Conservation (phyloP, 805 yeast species). For the Sugiyamaella qingdaonensis region DNA sequence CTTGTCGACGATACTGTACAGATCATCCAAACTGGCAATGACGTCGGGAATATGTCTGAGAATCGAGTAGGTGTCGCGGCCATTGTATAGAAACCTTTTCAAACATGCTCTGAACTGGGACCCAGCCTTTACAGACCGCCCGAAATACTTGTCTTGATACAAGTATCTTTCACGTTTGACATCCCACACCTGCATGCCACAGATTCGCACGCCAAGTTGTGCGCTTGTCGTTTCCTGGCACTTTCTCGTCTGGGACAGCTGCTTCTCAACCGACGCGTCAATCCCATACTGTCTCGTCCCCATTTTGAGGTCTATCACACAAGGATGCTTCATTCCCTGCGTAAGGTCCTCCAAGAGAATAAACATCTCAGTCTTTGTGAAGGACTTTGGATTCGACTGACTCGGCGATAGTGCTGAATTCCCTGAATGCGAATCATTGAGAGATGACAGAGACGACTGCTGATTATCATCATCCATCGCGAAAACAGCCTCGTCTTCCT, state of each 20-base stretch:
- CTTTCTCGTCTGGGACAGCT: constrained; percentile 72
- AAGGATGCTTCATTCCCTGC: constrained; percentile 73
- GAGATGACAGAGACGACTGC: neutral
- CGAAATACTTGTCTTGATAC: constrained; percentile 87
- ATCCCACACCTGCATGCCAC: constrained; percentile 92
- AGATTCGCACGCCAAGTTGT: constrained; percentile 80
- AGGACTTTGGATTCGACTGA: neutral
- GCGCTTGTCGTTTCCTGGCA: constrained; percentile 80
- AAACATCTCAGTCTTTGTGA: constrained; percentile 68
- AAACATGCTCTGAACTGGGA: constrained; percentile 71
- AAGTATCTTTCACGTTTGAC: constrained; percentile 43
- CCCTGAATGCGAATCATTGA: neutral
- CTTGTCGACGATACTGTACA: constrained; percentile 50
- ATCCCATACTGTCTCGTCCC: constrained; percentile 98
- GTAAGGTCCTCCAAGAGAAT: constrained; percentile 88
- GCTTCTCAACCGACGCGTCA: constrained; percentile 74
- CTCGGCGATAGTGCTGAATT: neutral
- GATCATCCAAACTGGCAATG: constrained; percentile 53
- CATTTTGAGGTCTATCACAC: constrained; percentile 94
- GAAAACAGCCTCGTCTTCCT: constrained; percentile 15
- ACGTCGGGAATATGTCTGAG: constrained; percentile 63
- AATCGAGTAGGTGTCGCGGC: constrained; percentile 53
- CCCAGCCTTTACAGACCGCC: constrained; percentile 70
- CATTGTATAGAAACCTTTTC: constrained; percentile 77
- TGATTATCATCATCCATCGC: constrained; percentile 19